Percentiles rank a stretch among this genome's conserved stretches.
phyloP scores from a whole-genome alignment of 495 filamentous ascomycete species.

The Aspergillus leporis region DNA sequence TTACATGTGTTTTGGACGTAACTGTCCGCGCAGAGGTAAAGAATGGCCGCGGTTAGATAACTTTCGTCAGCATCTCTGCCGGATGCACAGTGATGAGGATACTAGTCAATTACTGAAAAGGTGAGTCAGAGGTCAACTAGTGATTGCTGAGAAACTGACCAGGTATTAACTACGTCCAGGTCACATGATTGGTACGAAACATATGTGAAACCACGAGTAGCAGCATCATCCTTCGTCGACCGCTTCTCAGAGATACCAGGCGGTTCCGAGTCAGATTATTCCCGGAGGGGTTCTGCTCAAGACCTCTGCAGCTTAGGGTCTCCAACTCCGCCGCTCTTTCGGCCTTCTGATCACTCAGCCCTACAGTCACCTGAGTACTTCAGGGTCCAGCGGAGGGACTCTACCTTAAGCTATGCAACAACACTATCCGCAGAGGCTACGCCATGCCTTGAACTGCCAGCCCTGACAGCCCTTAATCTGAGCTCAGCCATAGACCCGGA shows the following conservation, averaged over 20 bases:
- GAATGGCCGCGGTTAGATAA: slow-evolving; percentile 89
- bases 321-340: slow-evolving; percentile 8
- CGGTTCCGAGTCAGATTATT: neutral
- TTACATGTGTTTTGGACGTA: slow-evolving; percentile 65
- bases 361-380: neutral
- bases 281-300: slow-evolving; percentile 3
- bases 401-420: slow-evolving; percentile 3
- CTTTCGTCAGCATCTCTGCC: slow-evolving; percentile 79
- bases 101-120: slow-evolving; percentile 51
- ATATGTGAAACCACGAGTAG: slow-evolving; percentile 19
- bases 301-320: slow-evolving; percentile 6
- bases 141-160: neutral
- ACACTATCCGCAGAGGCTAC: slow-evolving; percentile 9
- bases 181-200: slow-evolving; percentile 45
- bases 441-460: slow-evolving; percentile 14
- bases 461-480: slow-evolving; percentile 14
- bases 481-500: slow-evolving; percentile 12
- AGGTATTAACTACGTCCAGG: slow-evolving; percentile 23
- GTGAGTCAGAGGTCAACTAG: slow-evolving; percentile 37
- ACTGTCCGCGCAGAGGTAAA: slow-evolving; percentile 70
- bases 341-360: slow-evolving; percentile 7
- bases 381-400: neutral
- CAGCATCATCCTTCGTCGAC: slow-evolving; percentile 10
- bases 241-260: slow-evolving; percentile 10
- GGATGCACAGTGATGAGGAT: slow-evolving; percentile 68